These are phyloP conservation scores for Colletotrichum phormii DNA, from an alignment of 2,329 filamentous ascomycete genomes.

Conservation along the genomic window DNA sequence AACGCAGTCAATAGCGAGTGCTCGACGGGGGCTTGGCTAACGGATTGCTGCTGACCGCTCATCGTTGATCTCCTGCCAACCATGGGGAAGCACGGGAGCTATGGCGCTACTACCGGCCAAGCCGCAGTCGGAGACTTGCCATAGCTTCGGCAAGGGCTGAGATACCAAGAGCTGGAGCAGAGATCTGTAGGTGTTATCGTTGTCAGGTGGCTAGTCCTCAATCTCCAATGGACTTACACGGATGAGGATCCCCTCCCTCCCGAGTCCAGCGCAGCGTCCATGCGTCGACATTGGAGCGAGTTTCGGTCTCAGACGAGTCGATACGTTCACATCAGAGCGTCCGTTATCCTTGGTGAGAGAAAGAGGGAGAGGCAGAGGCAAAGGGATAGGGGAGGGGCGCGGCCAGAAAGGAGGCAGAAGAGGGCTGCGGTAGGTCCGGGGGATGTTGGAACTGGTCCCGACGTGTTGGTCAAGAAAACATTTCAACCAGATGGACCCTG, in stretches of 20 bases:
- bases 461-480: slow-evolving; percentile 31
- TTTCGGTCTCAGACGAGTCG: slow-evolving; percentile 18
- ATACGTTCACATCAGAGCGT: slow-evolving; percentile 27
- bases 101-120: slow-evolving; percentile 2
- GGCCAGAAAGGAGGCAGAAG: slow-evolving; percentile 5
- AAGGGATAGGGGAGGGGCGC: not conserved
- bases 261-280: slow-evolving; percentile 8
- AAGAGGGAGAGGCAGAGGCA: not conserved
- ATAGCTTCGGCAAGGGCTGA: slow-evolving; percentile 16
- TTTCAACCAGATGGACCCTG: slow-evolving; percentile 26
- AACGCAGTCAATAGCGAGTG: not conserved
- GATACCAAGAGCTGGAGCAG: slow-evolving; percentile 1
- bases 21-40: not conserved
- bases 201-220: not conserved
- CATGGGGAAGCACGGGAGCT: not conserved
- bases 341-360: not conserved
- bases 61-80: not conserved
- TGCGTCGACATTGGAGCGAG: slow-evolving; percentile 17
- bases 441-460: slow-evolving; percentile 28
- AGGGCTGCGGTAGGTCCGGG: slow-evolving; percentile 22
- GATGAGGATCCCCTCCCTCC: slow-evolving; percentile 14
- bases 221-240: slow-evolving; percentile 38
- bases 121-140: slow-evolving; percentile 14
- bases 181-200: not conserved
- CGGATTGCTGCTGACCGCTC: slow-evolving; percentile 8